Percentiles rank a stretch among this genome's conserved stretches.
phyloP scores from a whole-genome alignment of 1,139 yeast species.

The Yamadazyma spencermartinsiae region DNA sequence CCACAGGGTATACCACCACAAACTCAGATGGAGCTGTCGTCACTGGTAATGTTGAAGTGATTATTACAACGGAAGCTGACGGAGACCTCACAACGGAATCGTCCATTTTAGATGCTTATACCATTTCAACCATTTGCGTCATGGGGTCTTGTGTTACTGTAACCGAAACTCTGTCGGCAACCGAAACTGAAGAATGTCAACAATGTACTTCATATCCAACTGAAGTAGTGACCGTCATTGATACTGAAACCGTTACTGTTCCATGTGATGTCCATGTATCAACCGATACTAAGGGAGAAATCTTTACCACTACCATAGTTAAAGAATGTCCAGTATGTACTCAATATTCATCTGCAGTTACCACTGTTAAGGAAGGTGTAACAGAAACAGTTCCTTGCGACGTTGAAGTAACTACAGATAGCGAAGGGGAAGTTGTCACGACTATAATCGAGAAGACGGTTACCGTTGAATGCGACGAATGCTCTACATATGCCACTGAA shows the following conservation, averaged over 20 bases:
- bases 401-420: not conserved
- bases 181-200: slow-evolving; percentile 5
- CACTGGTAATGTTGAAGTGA: slow-evolving; percentile 8
- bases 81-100: slow-evolving; percentile 11
- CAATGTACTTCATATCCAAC: slow-evolving; percentile 8
- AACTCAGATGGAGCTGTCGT: slow-evolving; percentile 9
- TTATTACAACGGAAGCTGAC: slow-evolving; percentile 12
- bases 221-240: slow-evolving; percentile 9
- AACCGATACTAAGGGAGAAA: slow-evolving; percentile 6
- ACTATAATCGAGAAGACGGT: not conserved
- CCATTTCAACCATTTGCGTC: slow-evolving; percentile 5
- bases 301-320: slow-evolving; percentile 10
- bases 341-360: slow-evolving; percentile 1
- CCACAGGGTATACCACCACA: slow-evolving; percentile 5
- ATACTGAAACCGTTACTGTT: slow-evolving; percentile 10
- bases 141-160: slow-evolving; percentile 6
- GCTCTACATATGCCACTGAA: slow-evolving; percentile 1
- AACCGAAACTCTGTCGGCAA: slow-evolving; percentile 1
- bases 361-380: slow-evolving; percentile 1
- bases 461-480: slow-evolving; percentile 1
- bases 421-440: not conserved
- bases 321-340: slow-evolving; percentile 18
- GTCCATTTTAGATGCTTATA: too few species aligned
- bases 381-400: not conserved
- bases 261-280: slow-evolving; percentile 12